Percentiles rank a stretch among this genome's conserved stretches.
Evolutionary conservation across 192 early-diverging fungal genomes (phyloP).

Genomic region (Backusella tuberculispora): DNA sequence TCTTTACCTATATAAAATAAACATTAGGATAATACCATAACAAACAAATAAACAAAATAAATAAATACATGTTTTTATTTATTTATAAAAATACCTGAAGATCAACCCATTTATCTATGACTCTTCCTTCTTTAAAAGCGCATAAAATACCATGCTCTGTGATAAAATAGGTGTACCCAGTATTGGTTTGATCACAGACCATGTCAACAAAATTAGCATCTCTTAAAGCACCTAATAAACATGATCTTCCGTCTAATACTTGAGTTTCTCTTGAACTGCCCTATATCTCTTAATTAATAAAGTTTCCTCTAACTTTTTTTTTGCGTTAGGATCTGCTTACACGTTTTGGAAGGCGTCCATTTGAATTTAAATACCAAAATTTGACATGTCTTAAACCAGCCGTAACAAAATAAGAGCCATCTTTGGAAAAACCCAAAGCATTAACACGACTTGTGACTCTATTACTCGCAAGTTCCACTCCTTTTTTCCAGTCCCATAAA

Average conservation of each 20-base stretch:
- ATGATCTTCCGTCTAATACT: constrained; percentile 72
- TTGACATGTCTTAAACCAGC: constrained; percentile 79
- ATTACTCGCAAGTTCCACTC: constrained; percentile 62
- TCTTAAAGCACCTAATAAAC: constrained; percentile 65
- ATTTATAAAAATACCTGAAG: constrained; percentile 55
- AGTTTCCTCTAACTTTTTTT: neutral
- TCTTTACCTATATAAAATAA: constrained; percentile 48
- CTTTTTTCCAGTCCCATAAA: constrained; percentile 81
- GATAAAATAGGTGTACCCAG: constrained; percentile 60
- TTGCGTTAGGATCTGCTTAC: constrained; percentile 10
- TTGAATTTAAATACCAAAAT: constrained; percentile 74
- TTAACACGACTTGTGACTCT: constrained; percentile 67
- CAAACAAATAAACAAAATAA: neutral
- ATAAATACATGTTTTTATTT: no score
- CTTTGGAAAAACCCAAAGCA: constrained; percentile 63
- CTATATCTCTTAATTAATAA: neutral
- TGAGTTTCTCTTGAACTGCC: constrained; percentile 39
- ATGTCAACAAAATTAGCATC: constrained; percentile 76
- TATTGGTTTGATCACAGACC: constrained; percentile 46
- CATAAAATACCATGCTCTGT: constrained; percentile 71
- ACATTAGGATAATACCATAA: neutral
- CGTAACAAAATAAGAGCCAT: constrained; percentile 75
- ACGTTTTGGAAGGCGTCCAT: constrained; percentile 38
- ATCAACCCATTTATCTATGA: constrained; percentile 83
- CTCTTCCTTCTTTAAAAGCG: constrained; percentile 62